These are phyloP conservation scores for Huiozyma naganishii DNA, from an alignment of 805 yeast genomes.

Conservation along the genomic window DNA sequence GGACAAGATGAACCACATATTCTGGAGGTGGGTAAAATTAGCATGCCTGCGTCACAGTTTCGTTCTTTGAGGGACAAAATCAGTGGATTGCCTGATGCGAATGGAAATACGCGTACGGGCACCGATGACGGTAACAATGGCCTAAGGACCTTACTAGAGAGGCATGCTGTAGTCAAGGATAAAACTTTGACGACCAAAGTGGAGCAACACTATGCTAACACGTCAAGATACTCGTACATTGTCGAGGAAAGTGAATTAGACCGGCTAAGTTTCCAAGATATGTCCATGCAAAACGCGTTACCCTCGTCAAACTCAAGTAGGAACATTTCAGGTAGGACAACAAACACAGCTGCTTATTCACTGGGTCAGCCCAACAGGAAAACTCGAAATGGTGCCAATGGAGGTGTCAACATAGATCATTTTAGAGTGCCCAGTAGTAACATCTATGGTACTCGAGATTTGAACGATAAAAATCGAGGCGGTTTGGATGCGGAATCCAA, in stretches of 20 bases:
- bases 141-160: conserved; percentile 3
- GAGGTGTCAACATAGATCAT: no score
- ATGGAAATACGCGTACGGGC: neutral
- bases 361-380: neutral
- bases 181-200: conserved; percentile 14
- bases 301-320: neutral
- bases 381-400: neutral
- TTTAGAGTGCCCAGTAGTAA: no score
- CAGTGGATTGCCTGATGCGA: neutral
- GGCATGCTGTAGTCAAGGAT: conserved; percentile 8
- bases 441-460: no score
- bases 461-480: no score
- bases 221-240: conserved; percentile 24
- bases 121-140: neutral
- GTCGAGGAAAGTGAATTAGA: conserved; percentile 20
- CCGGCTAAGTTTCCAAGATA: neutral
- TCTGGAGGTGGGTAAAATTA: conserved; percentile 4
- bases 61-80: conserved; percentile 16
- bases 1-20: neutral
- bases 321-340: neutral
- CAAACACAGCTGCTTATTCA: neutral
- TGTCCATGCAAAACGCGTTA: no score
- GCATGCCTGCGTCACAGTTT: conserved; percentile 27
- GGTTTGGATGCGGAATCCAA: no score
- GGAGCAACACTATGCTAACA: conserved; percentile 20